A percentile compares a stretch with the other conserved stretches of the same genome.
These are phyloP conservation scores for Kwoniella mangroviensis DNA, from an alignment of 768 basidiomycete species.

Conservation along the genomic window DNA sequence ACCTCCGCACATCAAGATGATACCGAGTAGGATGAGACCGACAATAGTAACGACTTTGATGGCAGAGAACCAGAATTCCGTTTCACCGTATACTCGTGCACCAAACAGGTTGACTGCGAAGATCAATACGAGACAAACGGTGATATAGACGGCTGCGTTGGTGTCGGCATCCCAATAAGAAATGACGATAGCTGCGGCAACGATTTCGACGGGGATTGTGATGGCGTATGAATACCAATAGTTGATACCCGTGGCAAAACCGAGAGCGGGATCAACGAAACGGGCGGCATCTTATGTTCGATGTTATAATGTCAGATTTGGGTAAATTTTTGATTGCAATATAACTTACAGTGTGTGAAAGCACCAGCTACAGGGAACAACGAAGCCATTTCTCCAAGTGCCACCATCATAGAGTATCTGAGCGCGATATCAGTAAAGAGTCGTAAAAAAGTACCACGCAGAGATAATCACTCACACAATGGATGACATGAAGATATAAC, in stretches of 20 bases:
- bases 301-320: constrained; percentile 25
- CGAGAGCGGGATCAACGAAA: constrained; percentile 59
- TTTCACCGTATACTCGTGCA: constrained; percentile 61
- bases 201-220: constrained; percentile 53
- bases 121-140: constrained; percentile 55
- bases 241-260: constrained; percentile 52
- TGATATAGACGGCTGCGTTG: constrained; percentile 57
- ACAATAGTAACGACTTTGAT: constrained; percentile 63
- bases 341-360: constrained; percentile 18
- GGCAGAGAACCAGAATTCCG: constrained; percentile 65
- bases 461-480: constrained; percentile 40
- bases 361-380: constrained; percentile 56
- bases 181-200: constrained; percentile 52
- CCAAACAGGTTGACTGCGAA: constrained; percentile 59
- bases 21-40: constrained; percentile 56
- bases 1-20: constrained; percentile 55
- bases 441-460: no score
- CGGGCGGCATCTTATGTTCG: constrained; percentile 59
- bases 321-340: neutral
- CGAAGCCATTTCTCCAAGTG: constrained; percentile 53
- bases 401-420: constrained; percentile 56
- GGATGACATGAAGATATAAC: constrained; percentile 52
- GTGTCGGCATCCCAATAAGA: constrained; percentile 53
- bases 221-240: constrained; percentile 57
- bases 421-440: neutral